Evolutionary conservation across 2,329 filamentous ascomycete species (phyloP).

Genomic region (Arachnopeziza araneosa): DNA sequence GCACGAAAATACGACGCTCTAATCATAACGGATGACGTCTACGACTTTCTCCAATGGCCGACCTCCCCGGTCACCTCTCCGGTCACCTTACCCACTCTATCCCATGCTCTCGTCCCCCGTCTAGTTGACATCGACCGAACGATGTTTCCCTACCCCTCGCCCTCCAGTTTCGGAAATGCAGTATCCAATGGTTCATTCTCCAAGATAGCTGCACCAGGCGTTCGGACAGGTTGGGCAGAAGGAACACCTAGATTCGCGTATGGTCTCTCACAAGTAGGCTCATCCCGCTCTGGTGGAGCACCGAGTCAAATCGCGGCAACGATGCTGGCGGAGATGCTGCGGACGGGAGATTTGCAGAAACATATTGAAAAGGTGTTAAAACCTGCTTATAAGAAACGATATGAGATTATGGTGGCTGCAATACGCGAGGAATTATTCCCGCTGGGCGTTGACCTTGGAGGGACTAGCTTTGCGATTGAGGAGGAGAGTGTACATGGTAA

Average conservation of each 20-base stretch:
- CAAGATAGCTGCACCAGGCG: conserved; percentile 78
- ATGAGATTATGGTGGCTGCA: conserved; percentile 49
- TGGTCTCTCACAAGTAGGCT: conserved; percentile 48
- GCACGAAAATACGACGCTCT: conserved; percentile 76
- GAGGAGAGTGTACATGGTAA: conserved; percentile 37
- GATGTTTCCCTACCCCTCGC: conserved; percentile 51
- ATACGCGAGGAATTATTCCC: conserved; percentile 56
- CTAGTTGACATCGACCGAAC: conserved; percentile 72
- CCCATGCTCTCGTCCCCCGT: conserved; percentile 50
- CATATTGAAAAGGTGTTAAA: conserved; percentile 39
- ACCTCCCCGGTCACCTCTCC: conserved; percentile 32
- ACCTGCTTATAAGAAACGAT: conserved; percentile 42
- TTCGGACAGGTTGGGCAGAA: conserved; percentile 85
- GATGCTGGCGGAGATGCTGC: conserved; percentile 44
- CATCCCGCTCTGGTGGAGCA: conserved; percentile 51
- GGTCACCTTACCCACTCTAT: conserved; percentile 2
- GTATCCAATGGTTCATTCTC: conserved; percentile 86
- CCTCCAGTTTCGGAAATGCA: conserved; percentile 67
- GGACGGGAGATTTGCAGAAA: conserved; percentile 38
- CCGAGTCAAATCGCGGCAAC: conserved; percentile 50
- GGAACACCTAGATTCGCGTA: conserved; percentile 54
- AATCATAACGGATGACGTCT: conserved; percentile 87
- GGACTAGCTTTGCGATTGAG: conserved; percentile 38
- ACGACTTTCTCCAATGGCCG: conserved; percentile 83
- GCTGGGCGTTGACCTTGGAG: conserved; percentile 38